phyloP scores from a whole-genome alignment of 2,329 filamentous ascomycete species.

The Metarhizium sp. region DNA sequence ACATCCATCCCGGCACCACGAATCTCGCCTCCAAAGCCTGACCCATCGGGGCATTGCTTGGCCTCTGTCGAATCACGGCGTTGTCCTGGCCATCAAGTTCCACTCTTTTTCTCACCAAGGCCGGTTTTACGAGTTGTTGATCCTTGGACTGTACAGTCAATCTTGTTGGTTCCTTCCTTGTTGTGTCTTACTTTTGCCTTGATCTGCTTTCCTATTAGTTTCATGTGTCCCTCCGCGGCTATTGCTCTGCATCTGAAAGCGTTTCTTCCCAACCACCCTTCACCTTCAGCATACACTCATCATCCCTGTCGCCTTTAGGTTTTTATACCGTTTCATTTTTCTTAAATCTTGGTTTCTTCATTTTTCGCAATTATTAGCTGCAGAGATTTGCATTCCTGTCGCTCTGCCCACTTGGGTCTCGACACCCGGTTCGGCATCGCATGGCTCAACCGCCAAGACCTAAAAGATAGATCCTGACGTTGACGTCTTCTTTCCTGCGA shows the following conservation, averaged over 20 bases:
- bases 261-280: background rate
- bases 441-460: background rate
- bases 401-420: background rate
- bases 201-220: background rate
- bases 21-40: background rate
- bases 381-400: background rate
- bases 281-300: background rate
- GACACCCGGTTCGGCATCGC: background rate
- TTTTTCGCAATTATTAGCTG: background rate
- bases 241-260: background rate
- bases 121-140: background rate
- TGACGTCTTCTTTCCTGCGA: background rate
- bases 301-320: background rate
- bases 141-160: background rate
- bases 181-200: background rate
- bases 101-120: background rate
- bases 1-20: background rate
- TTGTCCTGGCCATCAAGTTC: background rate
- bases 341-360: background rate
- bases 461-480: background rate
- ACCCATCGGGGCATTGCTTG: conserved; percentile 1
- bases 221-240: background rate
- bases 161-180: background rate
- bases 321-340: background rate
- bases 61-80: background rate